Percentiles rank a stretch among this genome's conserved stretches.
phyloP scores from a whole-genome alignment of 2,329 filamentous ascomycete genomes.

The Aspergillus pseudoglaucus region DNA sequence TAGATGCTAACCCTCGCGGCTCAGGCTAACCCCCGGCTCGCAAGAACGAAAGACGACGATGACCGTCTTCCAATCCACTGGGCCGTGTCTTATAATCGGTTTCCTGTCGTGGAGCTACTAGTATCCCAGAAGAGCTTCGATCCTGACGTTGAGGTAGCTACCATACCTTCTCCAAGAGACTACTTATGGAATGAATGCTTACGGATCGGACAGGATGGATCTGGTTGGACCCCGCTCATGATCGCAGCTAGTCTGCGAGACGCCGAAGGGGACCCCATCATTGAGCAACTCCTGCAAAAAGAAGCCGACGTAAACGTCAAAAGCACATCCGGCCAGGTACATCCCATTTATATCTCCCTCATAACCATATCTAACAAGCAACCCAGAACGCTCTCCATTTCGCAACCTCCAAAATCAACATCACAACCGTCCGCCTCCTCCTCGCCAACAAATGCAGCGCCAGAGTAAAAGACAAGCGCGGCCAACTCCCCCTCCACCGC shows the following conservation, averaged over 20 bases:
- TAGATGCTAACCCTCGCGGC: slow-evolving; percentile 22
- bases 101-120: slow-evolving; percentile 67
- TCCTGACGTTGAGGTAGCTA: slow-evolving; percentile 66
- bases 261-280: slow-evolving; percentile 38
- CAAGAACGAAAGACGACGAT: slow-evolving; percentile 70
- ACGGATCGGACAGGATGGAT: slow-evolving; percentile 33
- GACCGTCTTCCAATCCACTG: slow-evolving; percentile 89
- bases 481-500: slow-evolving; percentile 85
- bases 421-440: slow-evolving; percentile 74
- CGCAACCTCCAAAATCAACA: slow-evolving; percentile 78
- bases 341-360: background rate
- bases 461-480: slow-evolving; percentile 73
- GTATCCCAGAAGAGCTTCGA: slow-evolving; percentile 69
- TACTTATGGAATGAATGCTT: background rate
- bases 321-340: slow-evolving; percentile 38
- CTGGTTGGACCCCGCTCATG: slow-evolving; percentile 47
- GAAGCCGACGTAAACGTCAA: slow-evolving; percentile 42
- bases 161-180: background rate
- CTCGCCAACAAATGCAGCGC: slow-evolving; percentile 69
- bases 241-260: slow-evolving; percentile 44
- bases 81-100: slow-evolving; percentile 77
- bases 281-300: slow-evolving; percentile 41
- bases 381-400: slow-evolving; percentile 80
- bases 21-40: slow-evolving; percentile 73
- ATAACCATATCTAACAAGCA: slow-evolving; percentile 3